A percentile compares a stretch with the other conserved stretches of the same genome.
phyloP scores from a whole-genome alignment of 495 filamentous ascomycete genomes.

The Penicillium canescens region DNA sequence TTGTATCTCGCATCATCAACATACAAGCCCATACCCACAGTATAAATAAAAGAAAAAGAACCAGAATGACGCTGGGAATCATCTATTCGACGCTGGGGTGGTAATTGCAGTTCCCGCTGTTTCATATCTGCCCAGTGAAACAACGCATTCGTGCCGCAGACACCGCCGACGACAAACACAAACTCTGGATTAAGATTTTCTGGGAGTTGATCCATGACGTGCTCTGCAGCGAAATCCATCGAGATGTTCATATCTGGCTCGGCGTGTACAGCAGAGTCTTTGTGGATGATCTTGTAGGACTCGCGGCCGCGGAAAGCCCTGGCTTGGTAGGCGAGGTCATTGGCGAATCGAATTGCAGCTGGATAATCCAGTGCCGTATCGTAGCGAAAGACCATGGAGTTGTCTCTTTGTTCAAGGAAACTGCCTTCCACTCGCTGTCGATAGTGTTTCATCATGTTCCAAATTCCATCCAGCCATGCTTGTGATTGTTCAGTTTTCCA shows the following conservation, averaged over 20 bases:
- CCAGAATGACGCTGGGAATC: no score
- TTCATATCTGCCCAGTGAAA: constrained; percentile 79
- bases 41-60: no score
- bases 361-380: constrained; percentile 68
- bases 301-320: constrained; percentile 79
- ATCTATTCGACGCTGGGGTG: no score
- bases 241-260: constrained; percentile 62
- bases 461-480: constrained; percentile 46
- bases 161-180: constrained; percentile 77
- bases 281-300: constrained; percentile 73
- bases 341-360: constrained; percentile 68
- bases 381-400: constrained; percentile 78
- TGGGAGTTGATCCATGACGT: constrained; percentile 53
- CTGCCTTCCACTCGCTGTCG: constrained; percentile 81
- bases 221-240: constrained; percentile 55
- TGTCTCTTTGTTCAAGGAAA: constrained; percentile 73
- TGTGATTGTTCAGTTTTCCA: no score
- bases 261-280: constrained; percentile 68
- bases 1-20: no score
- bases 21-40: no score
- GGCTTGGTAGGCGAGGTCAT: constrained; percentile 82
- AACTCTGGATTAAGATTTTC: constrained; percentile 55
- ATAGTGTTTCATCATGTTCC: constrained; percentile 76
- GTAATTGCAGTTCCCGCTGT: no score
- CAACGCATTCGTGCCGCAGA: constrained; percentile 78